Percentiles rank a stretch among this genome's conserved stretches.
Evolutionary conservation across 306 rosid genomes (phyloP).

Genomic region (Cucurbita argyrosperma): DNA sequence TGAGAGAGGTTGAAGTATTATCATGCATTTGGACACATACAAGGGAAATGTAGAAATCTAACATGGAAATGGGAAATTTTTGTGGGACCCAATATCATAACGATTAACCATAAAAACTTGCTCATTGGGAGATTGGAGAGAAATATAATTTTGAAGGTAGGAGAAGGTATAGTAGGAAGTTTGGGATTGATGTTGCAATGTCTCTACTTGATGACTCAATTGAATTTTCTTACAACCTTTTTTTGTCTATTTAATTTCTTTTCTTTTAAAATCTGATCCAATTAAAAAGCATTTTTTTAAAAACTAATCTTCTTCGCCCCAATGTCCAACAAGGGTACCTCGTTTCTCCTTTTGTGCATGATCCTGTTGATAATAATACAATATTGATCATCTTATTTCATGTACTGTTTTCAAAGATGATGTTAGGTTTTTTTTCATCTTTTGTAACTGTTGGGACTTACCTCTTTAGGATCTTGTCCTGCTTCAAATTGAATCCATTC

Average conservation of each 20-base stretch:
- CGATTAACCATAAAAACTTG: background rate
- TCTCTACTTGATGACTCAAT: background rate
- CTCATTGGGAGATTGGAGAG: background rate
- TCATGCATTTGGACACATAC: background rate
- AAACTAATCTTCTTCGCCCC: background rate
- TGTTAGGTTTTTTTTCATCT: constrained; percentile 11
- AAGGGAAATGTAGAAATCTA: background rate
- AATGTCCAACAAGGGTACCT: background rate
- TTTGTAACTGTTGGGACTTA: background rate
- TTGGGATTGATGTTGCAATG: background rate
- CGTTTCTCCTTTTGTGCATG: background rate
- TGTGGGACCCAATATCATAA: background rate
- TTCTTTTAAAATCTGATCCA: background rate
- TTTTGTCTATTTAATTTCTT: background rate
- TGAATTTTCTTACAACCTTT: background rate
- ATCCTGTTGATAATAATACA: background rate
- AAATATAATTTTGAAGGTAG: background rate
- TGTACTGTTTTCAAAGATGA: background rate
- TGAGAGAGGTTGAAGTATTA: background rate
- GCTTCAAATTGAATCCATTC: constrained; percentile 85
- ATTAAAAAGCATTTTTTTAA: background rate
- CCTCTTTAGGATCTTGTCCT: constrained; percentile 58
- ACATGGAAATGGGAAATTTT: background rate
- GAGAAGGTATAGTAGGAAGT: background rate
- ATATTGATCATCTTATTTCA: background rate